Evolutionary conservation across 1,284 basidiomycete species (phyloP), one percentile per base, ranked within the genome.

Genomic region (Wallemia mellicola): DNA sequence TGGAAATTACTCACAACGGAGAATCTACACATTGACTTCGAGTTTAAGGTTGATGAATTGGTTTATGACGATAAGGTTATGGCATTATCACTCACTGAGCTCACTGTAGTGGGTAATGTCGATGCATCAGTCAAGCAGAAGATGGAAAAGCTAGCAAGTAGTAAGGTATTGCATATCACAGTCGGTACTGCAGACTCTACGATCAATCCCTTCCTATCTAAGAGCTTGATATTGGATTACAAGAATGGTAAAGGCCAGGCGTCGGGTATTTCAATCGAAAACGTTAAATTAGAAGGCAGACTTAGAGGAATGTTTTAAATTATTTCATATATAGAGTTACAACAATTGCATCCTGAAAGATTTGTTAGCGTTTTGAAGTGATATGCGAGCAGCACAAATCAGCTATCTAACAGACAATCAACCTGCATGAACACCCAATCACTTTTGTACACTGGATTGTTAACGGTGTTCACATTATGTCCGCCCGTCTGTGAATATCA

Each of bases 21-120:
- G 32, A 62, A 68, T 0, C 60, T 63, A 1, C 72, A 76, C 2
- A 79, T 81, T 0, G 63, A 77, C 61, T 83, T 85, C 68, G 71
- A 72, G 15, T 79, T 83, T 64, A 71, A 70, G 28, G 71, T 94
- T 5, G 75, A 76, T 1, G 71, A 77, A 60, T 67, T 94, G 15
- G 71, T 87, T 1, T 89, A 83, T 79, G 78, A 89, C 65, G 76
- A 76, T 27, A 72, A 82, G 26, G 78, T 87, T 7, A 88, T 95
- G 85, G 80, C 83, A 1, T 65, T 82, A 11, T 75, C 77, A 0
- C 75, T 88, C 17, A 76, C 77, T 5, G 73, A 78, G 59, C 61
- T 88, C 1, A 66, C 66, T 7, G 68, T 70, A 27, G 59, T 65
- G 28, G 67, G 71, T 58, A 30, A 63, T 17, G 67, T 68, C n/a